A percentile compares a stretch with the other conserved stretches of the same genome.
Conservation (phyloP, 495 filamentous ascomycete species). For the Jackrogersella minutella region DNA sequence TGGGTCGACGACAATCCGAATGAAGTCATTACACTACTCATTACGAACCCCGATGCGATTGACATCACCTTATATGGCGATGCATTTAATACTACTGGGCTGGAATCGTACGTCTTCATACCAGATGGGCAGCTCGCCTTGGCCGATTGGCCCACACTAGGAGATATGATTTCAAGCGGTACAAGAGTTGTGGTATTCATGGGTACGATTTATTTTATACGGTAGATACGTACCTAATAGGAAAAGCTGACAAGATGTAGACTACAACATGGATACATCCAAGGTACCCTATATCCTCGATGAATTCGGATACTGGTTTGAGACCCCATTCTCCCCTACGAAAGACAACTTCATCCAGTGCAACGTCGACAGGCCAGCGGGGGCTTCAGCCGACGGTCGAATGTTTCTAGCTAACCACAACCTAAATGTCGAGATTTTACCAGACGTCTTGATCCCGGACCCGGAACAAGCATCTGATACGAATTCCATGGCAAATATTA, state of each 20-base stretch:
- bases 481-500: constrained; percentile 69
- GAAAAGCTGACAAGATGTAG: constrained; percentile 42
- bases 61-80: constrained; percentile 65
- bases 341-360: constrained; percentile 65
- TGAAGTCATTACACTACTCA: constrained; percentile 81
- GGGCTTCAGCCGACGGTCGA: constrained; percentile 58
- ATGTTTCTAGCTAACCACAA: constrained; percentile 92
- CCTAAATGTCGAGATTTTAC: constrained; percentile 69
- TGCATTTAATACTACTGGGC: constrained; percentile 67
- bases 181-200: constrained; percentile 52
- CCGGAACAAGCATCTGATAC: constrained; percentile 69
- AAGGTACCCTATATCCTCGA: constrained; percentile 73
- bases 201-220: constrained; percentile 31
- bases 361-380: constrained; percentile 65
- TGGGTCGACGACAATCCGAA: constrained; percentile 79
- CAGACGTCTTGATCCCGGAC: constrained; percentile 62
- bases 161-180: constrained; percentile 69
- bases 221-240: background rate
- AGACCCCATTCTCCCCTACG: constrained; percentile 71
- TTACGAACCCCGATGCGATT: constrained; percentile 76
- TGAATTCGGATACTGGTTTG: constrained; percentile 74
- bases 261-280: constrained; percentile 78
- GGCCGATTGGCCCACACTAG: constrained; percentile 78
- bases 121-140: constrained; percentile 68
- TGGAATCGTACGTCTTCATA: constrained; percentile 68